Evolutionary conservation across 352 stramenopile genomes (phyloP), one percentile per base, ranked within the genome.

Genomic region (Lagenidium sp.): DNA sequence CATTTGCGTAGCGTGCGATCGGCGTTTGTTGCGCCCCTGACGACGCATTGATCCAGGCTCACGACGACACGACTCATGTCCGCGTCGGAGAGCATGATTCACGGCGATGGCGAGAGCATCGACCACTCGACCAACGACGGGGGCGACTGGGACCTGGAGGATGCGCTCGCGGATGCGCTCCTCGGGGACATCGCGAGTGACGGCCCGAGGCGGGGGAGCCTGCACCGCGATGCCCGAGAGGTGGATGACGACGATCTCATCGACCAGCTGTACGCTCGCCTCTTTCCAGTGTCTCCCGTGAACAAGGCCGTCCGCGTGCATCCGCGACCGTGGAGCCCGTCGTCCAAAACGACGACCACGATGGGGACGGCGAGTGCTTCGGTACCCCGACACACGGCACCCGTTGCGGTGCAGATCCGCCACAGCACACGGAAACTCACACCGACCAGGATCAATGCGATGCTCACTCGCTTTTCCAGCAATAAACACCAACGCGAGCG

Each of bases 101-200:
- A n/a, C n/a, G n/a, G n/a, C n/a, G n/a, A n/a, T n/a, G n/a, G n/a
- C n/a, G n/a, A n/a, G n/a, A n/a, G n/a, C n/a, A n/a, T n/a, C n/a
- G n/a, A n/a, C n/a, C n/a, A n/a, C n/a, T n/a, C n/a, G n/a, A n/a
- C n/a, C n/a, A n/a, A n/a, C n/a, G n/a, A n/a, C n/a, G n/a, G n/a
- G n/a, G n/a, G n/a, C n/a, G n/a, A n/a, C n/a, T n/a, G n/a, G 48
- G 49, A 57, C 21, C 25, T 57, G 5, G 49, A 51, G 19, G 36
- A 50, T 15, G 49, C 49, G 16, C 41, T 57, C 4, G 49, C 49
- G 3, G 34, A 23, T 1, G 49, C 41, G 26, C 41, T 57, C 6
- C 23, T 57, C 0, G 42, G 28, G 2, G 41, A 50, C 16, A 28
- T 45, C 5, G 22, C 21, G 41, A 36, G 0, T 16, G 18, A 1